A percentile compares a stretch with the other conserved stretches of the same genome.
These are phyloP conservation scores for Fusarium mangiferae DNA, from an alignment of 2,329 filamentous ascomycete species.

Conservation along the genomic window DNA sequence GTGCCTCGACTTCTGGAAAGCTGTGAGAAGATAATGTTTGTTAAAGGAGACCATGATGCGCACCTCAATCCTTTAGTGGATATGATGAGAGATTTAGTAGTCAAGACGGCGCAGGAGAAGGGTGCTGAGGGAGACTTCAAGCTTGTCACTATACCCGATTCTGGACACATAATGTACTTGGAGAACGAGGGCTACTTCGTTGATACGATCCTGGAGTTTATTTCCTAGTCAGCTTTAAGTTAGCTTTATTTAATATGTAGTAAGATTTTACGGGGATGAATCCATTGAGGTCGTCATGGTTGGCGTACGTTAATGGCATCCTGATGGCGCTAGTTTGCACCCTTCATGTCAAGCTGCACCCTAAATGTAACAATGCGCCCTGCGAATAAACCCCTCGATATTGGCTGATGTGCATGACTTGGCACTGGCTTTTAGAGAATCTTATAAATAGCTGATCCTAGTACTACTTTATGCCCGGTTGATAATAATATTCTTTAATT, in stretches of 20 bases:
- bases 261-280: rapidly evolving
- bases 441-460: not conserved
- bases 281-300: rapidly evolving
- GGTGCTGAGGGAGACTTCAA: not conserved
- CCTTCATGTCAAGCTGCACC: constrained; percentile 7
- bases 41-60: not conserved
- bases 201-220: not conserved
- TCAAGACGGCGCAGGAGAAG: not conserved
- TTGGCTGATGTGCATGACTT: not conserved
- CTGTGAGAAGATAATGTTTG: not conserved
- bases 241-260: rapidly evolving
- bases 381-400: not conserved
- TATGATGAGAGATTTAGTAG: not conserved
- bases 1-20: not conserved
- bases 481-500: rapidly evolving
- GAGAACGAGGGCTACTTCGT: constrained; percentile 8
- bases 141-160: not conserved
- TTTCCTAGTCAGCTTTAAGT: not conserved
- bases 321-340: not conserved
- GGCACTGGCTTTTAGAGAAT: rapidly evolving
- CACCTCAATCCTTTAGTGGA: not conserved
- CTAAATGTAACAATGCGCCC: not conserved
- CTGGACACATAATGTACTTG: constrained; percentile 7
- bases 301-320: not conserved
- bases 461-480: rapidly evolving